Evolutionary conservation across 371 early-diverging fungal genomes (phyloP).

Genomic region (Haplosporangium sp.): DNA sequence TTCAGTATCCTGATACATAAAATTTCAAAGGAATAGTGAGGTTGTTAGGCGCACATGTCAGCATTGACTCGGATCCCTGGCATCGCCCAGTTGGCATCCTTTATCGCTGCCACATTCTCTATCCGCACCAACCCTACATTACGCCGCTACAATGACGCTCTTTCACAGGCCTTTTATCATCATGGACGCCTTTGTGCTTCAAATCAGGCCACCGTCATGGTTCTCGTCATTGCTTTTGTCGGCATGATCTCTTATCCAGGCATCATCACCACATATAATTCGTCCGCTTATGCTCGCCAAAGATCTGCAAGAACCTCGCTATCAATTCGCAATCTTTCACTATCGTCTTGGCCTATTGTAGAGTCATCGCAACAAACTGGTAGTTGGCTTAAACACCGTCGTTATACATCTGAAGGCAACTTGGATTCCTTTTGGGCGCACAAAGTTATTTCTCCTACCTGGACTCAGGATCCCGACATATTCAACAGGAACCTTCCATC

Average conservation of each 20-base stretch:
- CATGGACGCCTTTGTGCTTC: constrained; percentile 73
- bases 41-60: constrained; percentile 23
- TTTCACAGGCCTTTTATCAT: constrained; percentile 65
- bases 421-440: constrained; percentile 40
- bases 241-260: constrained; percentile 67
- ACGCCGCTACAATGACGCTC: constrained; percentile 42
- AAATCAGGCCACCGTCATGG: constrained; percentile 61
- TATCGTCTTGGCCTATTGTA: constrained; percentile 13
- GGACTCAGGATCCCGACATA: constrained; percentile 44
- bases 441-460: constrained; percentile 34
- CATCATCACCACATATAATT: constrained; percentile 52
- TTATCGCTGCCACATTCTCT: constrained; percentile 37
- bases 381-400: constrained; percentile 28
- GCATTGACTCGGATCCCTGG: constrained; percentile 49
- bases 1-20: background rate
- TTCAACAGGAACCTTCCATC: constrained; percentile 25
- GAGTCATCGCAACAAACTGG: constrained; percentile 41
- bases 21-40: background rate
- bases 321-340: constrained; percentile 46
- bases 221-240: constrained; percentile 63
- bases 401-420: constrained; percentile 52
- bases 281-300: constrained; percentile 38
- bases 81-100: constrained; percentile 26
- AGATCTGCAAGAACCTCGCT: constrained; percentile 51
- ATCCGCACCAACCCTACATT: constrained; percentile 38